Percentiles rank a stretch among this genome's conserved stretches.
phyloP scores from a whole-genome alignment of 345 rosid genomes.

The Moringa oleifera region DNA sequence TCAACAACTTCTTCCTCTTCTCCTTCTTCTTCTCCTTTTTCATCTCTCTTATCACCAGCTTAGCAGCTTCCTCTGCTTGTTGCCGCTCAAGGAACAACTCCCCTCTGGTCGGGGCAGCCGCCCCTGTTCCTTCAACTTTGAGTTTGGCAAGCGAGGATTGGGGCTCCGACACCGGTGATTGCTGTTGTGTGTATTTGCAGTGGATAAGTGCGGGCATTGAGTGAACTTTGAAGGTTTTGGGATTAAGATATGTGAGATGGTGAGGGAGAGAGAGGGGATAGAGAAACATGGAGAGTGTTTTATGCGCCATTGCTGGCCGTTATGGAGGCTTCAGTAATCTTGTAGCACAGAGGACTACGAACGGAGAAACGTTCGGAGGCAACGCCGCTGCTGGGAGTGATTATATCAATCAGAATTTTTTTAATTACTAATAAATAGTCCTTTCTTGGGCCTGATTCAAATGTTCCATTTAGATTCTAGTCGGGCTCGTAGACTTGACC shows the following conservation, averaged over 20 bases:
- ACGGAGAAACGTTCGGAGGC: too few relatives aligned
- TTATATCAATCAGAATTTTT: too few relatives aligned
- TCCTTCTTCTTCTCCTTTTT: constrained; percentile 40
- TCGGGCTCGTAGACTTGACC: too few relatives aligned
- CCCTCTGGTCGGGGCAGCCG: constrained; percentile 74
- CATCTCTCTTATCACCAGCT: constrained; percentile 38
- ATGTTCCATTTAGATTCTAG: too few relatives aligned
- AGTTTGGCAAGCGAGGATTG: constrained; percentile 21
- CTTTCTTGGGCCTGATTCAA: too few relatives aligned
- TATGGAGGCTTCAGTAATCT: not conserved
- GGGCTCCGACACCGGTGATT: constrained; percentile 22
- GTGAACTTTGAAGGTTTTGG: constrained; percentile 26
- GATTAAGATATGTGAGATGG: constrained; percentile 19
- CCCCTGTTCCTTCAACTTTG: constrained; percentile 53
- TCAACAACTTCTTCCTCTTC: constrained; percentile 33
- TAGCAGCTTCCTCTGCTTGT: constrained; percentile 49
- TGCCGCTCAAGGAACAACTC: constrained; percentile 65
- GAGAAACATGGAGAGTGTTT: constrained; percentile 47
- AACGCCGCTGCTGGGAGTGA: too few relatives aligned
- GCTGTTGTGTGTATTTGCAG: constrained; percentile 34
- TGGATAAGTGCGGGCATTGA: constrained; percentile 19
- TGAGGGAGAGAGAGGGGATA: constrained; percentile 38
- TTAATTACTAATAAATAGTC: too few relatives aligned
- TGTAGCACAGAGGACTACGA: too few relatives aligned
- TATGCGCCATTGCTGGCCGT: constrained; percentile 46